A percentile compares a stretch with the other conserved stretches of the same genome.
Evolutionary conservation across 768 basidiomycete genomes (phyloP).

Genomic region (Boletus subcaerulescens): DNA sequence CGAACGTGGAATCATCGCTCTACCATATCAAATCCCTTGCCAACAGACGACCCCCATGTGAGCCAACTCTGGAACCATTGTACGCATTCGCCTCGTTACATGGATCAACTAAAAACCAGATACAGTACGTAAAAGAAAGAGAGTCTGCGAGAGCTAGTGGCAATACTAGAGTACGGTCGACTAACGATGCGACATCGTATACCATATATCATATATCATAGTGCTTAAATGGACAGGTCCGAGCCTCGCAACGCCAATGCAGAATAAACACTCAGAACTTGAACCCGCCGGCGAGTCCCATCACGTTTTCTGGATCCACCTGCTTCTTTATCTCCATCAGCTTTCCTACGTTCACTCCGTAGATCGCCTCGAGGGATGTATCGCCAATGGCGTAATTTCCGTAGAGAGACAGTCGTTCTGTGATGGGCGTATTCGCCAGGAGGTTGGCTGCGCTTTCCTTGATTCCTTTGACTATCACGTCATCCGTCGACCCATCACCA

Average conservation of each 20-base stretch:
- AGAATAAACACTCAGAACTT: conserved; percentile 39
- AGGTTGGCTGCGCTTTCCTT: conserved; percentile 40
- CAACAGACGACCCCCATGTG: background rate
- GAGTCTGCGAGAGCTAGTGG: background rate
- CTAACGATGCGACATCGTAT: background rate
- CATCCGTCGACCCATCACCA: conserved; percentile 35
- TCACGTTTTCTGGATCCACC: conserved; percentile 58
- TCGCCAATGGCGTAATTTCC: conserved; percentile 57
- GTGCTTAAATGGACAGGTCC: conserved; percentile 6
- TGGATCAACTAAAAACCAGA: background rate
- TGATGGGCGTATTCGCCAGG: conserved; percentile 43
- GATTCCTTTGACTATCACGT: conserved; percentile 39
- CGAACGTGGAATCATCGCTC: conserved; percentile 6
- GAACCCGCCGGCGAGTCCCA: conserved; percentile 67
- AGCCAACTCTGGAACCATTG: background rate
- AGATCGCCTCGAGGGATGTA: conserved; percentile 50
- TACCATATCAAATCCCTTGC: background rate
- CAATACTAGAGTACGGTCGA: background rate
- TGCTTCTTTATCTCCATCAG: conserved; percentile 39
- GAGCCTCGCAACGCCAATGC: background rate
- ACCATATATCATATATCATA: background rate
- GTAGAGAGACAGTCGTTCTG: conserved; percentile 43
- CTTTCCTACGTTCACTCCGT: conserved; percentile 44
- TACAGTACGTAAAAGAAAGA: background rate
- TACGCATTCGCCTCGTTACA: background rate